phyloP scores from a whole-genome alignment of 768 basidiomycete genomes.

The Lactifluus pinguis region DNA sequence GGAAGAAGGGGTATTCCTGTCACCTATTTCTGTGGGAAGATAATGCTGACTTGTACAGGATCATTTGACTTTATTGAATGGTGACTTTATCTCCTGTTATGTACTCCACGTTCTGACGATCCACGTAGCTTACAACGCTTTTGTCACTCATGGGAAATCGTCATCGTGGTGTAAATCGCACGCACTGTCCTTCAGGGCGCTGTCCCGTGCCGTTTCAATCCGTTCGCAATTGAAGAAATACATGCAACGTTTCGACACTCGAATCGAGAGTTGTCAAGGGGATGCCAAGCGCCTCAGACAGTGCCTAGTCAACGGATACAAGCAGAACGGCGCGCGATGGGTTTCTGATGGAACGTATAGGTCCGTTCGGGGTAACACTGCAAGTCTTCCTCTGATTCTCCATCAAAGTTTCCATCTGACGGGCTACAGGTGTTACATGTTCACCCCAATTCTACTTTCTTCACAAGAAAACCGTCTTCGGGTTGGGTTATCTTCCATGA shows the following conservation, averaged over 20 bases:
- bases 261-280: conserved; percentile 79
- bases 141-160: conserved; percentile 71
- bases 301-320: conserved; percentile 89
- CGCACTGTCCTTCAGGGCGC: conserved; percentile 85
- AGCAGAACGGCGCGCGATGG: conserved; percentile 90
- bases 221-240: conserved; percentile 93
- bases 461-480: conserved; percentile 82
- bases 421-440: conserved; percentile 63
- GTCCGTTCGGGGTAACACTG: conserved; percentile 78
- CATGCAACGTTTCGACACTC: conserved; percentile 80
- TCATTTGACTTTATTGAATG: conserved; percentile 89
- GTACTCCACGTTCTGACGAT: background rate
- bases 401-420: conserved; percentile 6
- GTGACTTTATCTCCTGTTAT: conserved; percentile 30
- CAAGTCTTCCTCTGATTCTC: conserved; percentile 27
- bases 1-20: conserved; percentile 79
- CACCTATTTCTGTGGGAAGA: background rate
- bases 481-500: conserved; percentile 96
- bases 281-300: conserved; percentile 75
- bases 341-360: conserved; percentile 89
- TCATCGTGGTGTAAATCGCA: conserved; percentile 91
- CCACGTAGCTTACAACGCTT: conserved; percentile 81
- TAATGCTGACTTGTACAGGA: conserved; percentile 44
- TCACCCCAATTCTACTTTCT: conserved; percentile 90
- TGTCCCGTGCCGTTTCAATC: conserved; percentile 91